Evolutionary conservation across 306 rosid genomes (phyloP).

Genomic region (Vigna angularis): DNA sequence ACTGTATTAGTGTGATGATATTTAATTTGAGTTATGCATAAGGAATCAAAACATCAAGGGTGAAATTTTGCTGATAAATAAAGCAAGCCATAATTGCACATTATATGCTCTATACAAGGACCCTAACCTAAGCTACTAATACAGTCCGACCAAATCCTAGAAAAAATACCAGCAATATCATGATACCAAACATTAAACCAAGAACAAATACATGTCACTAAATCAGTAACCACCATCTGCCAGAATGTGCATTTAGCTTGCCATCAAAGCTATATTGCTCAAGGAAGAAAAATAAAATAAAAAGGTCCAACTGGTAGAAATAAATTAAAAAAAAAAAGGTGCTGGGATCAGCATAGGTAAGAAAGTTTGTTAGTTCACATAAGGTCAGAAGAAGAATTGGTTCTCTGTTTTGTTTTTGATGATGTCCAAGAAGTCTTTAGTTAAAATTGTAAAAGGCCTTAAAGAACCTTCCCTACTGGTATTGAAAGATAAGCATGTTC

Average conservation of each 20-base stretch:
- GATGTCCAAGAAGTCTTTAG: too few species aligned
- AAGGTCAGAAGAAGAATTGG: too few species aligned
- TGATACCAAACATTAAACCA: constrained; percentile 17
- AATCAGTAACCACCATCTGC: neutral
- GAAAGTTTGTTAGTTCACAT: neutral
- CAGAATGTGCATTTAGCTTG: constrained; percentile 14
- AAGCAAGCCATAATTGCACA: constrained; percentile 10
- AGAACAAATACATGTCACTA: neutral
- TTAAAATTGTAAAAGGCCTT: too few species aligned
- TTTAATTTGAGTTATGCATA: constrained; percentile 16
- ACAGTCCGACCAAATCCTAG: constrained; percentile 2
- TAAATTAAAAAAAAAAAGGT: neutral
- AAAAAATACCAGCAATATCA: neutral
- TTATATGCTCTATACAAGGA: constrained; percentile 27
- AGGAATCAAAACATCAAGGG: constrained; percentile 14
- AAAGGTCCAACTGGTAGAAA: neutral
- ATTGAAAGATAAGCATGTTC: too few species aligned
- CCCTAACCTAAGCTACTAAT: constrained; percentile 5
- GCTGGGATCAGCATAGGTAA: neutral
- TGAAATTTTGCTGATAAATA: neutral
- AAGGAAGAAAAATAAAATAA: neutral
- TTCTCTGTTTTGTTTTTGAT: too few species aligned
- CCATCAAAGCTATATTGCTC: constrained; percentile 16
- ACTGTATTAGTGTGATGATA: constrained; percentile 4
- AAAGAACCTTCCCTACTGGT: too few species aligned